Conservation (phyloP, 306 rosid genomes). For the Casuarina glauca region DNA sequence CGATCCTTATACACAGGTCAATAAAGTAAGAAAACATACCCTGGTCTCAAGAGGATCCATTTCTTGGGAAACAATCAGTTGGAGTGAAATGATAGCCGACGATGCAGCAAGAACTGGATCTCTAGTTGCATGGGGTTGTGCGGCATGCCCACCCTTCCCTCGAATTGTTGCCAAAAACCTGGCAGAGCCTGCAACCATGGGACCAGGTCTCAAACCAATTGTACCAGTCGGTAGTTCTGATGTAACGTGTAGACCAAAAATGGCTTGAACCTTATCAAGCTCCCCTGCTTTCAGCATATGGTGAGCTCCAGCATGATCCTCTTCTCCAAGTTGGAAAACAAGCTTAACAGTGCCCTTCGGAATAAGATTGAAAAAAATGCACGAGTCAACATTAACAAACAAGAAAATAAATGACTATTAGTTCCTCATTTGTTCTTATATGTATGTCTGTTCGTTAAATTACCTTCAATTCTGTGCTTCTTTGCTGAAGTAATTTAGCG, state of each 20-base stretch:
- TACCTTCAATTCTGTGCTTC: slow-evolving; percentile 47
- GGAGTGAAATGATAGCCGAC: slow-evolving; percentile 44
- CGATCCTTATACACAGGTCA: background rate
- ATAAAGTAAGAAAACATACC: slow-evolving; percentile 20
- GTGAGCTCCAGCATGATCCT: slow-evolving; percentile 55
- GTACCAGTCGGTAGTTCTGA: slow-evolving; percentile 37
- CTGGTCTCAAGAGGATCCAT: slow-evolving; percentile 52
- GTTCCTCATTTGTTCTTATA: background rate
- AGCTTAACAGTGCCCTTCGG: slow-evolving; percentile 65
- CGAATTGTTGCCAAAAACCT: slow-evolving; percentile 43
- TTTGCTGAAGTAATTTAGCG: slow-evolving; percentile 53
- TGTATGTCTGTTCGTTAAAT: background rate
- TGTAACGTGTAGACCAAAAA: slow-evolving; percentile 49
- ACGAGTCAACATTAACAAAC: background rate
- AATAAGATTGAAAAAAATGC: background rate
- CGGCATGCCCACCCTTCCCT: slow-evolving; percentile 46
- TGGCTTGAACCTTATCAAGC: slow-evolving; percentile 47
- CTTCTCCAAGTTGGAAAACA: slow-evolving; percentile 65
- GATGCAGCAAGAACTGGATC: slow-evolving; percentile 54
- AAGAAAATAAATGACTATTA: background rate
- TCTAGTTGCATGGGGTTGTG: slow-evolving; percentile 37
- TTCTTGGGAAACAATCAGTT: slow-evolving; percentile 59
- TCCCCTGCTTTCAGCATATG: slow-evolving; percentile 53
- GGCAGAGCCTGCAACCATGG: slow-evolving; percentile 40
- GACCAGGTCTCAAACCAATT: slow-evolving; percentile 53